Base-by-base conservation (phyloP, 352 stramenopile genomes). In the Pythium pyrilobum region DNA sequence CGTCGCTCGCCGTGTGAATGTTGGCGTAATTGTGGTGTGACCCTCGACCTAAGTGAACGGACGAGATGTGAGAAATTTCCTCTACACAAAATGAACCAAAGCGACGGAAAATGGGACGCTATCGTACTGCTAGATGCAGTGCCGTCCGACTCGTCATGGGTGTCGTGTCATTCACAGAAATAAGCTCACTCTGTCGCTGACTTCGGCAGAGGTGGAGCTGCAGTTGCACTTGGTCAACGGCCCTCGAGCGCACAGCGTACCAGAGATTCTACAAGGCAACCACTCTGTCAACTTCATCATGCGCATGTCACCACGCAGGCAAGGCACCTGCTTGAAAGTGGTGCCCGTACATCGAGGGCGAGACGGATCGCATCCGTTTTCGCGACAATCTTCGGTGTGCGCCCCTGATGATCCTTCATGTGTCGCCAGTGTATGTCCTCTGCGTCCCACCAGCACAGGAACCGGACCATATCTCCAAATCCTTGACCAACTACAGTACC, bases 381-480 rank as follows among this genome's bases (percentile, higher is more conserved):
- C 10, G 72, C 58, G 1, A 84, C 33, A 38, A 74, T 61, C 9
- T 55, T 38, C 2, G 78, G 73, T 10, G 72, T 69, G 20, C 65
- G 66, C 5, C 76, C 72, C 1, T 72, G 72, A 4, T 63, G 54
- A 32, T 81, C 74, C 13, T 53, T 42, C 5, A 34, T 51, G 1
- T 64, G 32, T 6, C 39, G 42, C 74, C 77, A 83, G 4, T 71
- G 33, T 1, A 54, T 41, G 0, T 18, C 52, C 9, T 70, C 67
- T 24, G 66, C 72, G 44, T 89, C 78, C 75, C 75, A 89, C 7
- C 68, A 69, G 28, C 67, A 25, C 4, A 89, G 49, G 43, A 78
- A 79, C 0, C 32, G 12, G 12, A 72, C 13, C 46, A 77, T 66
- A 11, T 55, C 62, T 15, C 61, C 25, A 16, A 69, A 54, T 5